Evolutionary conservation across 129 eudicot species (phyloP).

Genomic region (Saposhnikovia divaricata): DNA sequence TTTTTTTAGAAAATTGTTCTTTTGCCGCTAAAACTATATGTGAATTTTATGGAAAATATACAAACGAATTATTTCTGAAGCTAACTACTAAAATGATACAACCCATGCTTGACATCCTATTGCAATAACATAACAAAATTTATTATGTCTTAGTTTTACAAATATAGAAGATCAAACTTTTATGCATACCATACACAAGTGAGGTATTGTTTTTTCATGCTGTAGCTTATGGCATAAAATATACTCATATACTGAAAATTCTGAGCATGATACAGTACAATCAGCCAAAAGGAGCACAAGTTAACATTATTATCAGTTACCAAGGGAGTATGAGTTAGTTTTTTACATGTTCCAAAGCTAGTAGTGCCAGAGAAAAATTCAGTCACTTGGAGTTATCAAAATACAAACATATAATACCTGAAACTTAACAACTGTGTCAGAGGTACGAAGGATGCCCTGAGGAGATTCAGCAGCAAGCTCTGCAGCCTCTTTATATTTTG

Average conservation of each 20-base stretch:
- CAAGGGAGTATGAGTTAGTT: neutral
- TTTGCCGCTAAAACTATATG: neutral
- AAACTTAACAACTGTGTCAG: constrained; percentile 95
- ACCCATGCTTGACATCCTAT: neutral
- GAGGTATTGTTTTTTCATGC: neutral
- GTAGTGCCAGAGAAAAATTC: neutral
- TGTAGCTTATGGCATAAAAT: neutral
- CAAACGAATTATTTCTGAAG: neutral
- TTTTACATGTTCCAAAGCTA: neutral
- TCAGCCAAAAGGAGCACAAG: neutral
- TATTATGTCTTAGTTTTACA: neutral
- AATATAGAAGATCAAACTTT: too few relatives aligned
- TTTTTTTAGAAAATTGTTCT: too few relatives aligned
- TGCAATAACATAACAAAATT: neutral
- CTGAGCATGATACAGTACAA: neutral
- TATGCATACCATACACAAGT: neutral
- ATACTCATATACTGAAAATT: too few relatives aligned
- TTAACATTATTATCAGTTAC: neutral
- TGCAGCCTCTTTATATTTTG: constrained; percentile 98
- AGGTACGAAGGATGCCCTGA: constrained; percentile 94
- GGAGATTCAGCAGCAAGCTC: constrained; percentile 99
- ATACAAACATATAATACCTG: constrained; percentile 39
- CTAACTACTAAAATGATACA: neutral
- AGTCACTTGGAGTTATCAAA: neutral
- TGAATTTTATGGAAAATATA: neutral